Conservation (phyloP, 1,284 basidiomycete species). For the Rhodotorula sp. region DNA sequence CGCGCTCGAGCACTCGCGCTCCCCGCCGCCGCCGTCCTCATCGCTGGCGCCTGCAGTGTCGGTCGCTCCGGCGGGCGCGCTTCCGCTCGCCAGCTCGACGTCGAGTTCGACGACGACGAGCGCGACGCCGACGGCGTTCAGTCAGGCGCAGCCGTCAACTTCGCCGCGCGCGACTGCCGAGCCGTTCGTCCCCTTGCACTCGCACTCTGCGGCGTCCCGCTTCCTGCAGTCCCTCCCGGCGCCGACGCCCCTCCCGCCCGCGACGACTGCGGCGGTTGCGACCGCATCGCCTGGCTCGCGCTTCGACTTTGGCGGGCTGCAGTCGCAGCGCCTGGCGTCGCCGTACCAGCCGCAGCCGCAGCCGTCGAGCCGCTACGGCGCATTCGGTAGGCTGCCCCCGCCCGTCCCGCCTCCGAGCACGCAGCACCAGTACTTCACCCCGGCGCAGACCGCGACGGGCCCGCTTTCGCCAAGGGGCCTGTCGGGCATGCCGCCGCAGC, state of each 20-base stretch:
- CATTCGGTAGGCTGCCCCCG: slow-evolving; percentile 13
- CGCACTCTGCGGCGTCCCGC: slow-evolving; percentile 24
- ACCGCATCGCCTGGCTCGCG: slow-evolving; percentile 32
- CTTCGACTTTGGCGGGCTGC: slow-evolving; percentile 33
- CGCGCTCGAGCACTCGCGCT: slow-evolving; percentile 29
- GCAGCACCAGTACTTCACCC: slow-evolving; percentile 26
- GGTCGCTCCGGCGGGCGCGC: background rate
- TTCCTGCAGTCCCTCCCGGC: slow-evolving; percentile 26
- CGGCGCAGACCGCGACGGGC: slow-evolving; percentile 4
- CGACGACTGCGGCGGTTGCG: slow-evolving; percentile 35
- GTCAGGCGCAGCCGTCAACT: background rate
- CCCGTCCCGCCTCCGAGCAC: slow-evolving; percentile 26
- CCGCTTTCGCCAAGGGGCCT: slow-evolving; percentile 8
- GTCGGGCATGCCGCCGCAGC: slow-evolving; percentile 1
- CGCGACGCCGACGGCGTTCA: background rate
- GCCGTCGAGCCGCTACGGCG: slow-evolving; percentile 5
- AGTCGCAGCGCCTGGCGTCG: background rate
- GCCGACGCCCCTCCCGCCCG: slow-evolving; percentile 32
- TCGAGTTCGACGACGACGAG: background rate
- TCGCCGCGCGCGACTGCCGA: slow-evolving; percentile 31
- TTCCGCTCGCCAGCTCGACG: background rate
- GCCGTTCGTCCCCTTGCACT: slow-evolving; percentile 18
- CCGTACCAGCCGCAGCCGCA: background rate
- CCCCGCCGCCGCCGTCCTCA: slow-evolving; percentile 18
- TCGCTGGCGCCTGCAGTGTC: background rate